Conservation (phyloP, 2,329 filamentous ascomycete genomes). For the Colletotrichum sublineola region DNA sequence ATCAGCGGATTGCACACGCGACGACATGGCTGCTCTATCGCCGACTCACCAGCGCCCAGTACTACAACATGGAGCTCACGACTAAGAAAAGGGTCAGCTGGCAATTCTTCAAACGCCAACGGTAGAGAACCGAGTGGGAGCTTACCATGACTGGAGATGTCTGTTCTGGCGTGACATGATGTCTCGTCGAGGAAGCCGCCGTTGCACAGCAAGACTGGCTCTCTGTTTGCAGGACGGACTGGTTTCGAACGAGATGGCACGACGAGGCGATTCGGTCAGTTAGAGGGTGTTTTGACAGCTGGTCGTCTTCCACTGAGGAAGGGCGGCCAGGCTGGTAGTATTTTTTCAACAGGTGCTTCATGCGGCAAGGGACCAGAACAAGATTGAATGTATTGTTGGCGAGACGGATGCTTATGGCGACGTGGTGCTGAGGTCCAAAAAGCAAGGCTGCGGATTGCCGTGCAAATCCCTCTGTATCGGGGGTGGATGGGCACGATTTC, state of each 20-base stretch:
- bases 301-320: conserved; percentile 29
- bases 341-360: conserved; percentile 34
- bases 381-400: conserved; percentile 31
- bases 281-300: conserved; percentile 25
- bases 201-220: neutral
- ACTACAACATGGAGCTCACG: conserved; percentile 88
- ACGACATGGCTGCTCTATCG: conserved; percentile 26
- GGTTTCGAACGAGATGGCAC: neutral
- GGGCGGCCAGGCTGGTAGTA: conserved; percentile 16
- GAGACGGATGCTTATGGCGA: conserved; percentile 11
- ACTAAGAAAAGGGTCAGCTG: conserved; percentile 55
- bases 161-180: conserved; percentile 42
- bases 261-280: conserved; percentile 5
- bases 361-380: conserved; percentile 33
- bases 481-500: conserved; percentile 17
- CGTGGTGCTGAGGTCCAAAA: conserved; percentile 18
- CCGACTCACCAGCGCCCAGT: conserved; percentile 77
- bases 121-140: neutral
- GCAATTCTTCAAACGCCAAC: neutral
- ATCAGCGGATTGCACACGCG: conserved; percentile 43
- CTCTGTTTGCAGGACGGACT: neutral
- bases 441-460: conserved; percentile 24
- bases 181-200: neutral
- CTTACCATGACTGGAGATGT: conserved; percentile 43
- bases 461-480: conserved; percentile 37